Conservation (phyloP, 1,139 yeast genomes). For the Diutina catenulata region DNA sequence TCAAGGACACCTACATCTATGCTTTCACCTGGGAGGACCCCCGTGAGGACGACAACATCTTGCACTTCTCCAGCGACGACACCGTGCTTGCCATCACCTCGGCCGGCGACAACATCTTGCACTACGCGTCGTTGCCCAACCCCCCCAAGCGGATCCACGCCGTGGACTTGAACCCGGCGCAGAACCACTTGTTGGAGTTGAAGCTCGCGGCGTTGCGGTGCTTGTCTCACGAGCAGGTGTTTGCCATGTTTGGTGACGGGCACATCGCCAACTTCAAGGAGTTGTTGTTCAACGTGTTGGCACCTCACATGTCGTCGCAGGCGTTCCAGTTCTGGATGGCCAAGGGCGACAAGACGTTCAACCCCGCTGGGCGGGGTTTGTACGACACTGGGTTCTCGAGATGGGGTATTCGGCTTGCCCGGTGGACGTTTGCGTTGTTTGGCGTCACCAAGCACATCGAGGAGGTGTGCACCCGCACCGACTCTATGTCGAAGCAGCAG, state of each 20-base stretch:
- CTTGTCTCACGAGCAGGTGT: slow-evolving; percentile 46
- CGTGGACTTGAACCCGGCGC: slow-evolving; percentile 76
- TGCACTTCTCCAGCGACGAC: slow-evolving; percentile 49
- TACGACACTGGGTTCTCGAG: slow-evolving; percentile 77
- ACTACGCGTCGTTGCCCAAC: slow-evolving; percentile 58
- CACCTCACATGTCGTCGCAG: slow-evolving; percentile 66
- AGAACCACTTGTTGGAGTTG: slow-evolving; percentile 67
- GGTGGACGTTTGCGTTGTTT: slow-evolving; percentile 42
- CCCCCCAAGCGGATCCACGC: slow-evolving; percentile 75
- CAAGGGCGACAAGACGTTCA: slow-evolving; percentile 48
- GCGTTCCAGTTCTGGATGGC: slow-evolving; percentile 75
- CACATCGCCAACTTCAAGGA: slow-evolving; percentile 38
- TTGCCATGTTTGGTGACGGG: slow-evolving; percentile 74
- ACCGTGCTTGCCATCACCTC: slow-evolving; percentile 76
- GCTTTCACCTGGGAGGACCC: slow-evolving; percentile 93
- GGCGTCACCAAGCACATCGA: slow-evolving; percentile 44
- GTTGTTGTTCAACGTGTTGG: slow-evolving; percentile 38
- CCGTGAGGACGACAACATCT: slow-evolving; percentile 59
- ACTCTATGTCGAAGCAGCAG: slow-evolving; percentile 51
- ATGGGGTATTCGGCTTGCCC: slow-evolving; percentile 70
- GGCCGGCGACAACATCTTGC: slow-evolving; percentile 72
- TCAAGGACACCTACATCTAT: slow-evolving; percentile 67
- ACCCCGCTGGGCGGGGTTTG: slow-evolving; percentile 43
- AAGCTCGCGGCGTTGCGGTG: slow-evolving; percentile 61
- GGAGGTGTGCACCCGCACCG: slow-evolving; percentile 43